A percentile compares a stretch with the other conserved stretches of the same genome.
These are phyloP conservation scores for Leishmania amazonensis DNA, from an alignment of 208 protist genomes.

Conservation along the genomic window DNA sequence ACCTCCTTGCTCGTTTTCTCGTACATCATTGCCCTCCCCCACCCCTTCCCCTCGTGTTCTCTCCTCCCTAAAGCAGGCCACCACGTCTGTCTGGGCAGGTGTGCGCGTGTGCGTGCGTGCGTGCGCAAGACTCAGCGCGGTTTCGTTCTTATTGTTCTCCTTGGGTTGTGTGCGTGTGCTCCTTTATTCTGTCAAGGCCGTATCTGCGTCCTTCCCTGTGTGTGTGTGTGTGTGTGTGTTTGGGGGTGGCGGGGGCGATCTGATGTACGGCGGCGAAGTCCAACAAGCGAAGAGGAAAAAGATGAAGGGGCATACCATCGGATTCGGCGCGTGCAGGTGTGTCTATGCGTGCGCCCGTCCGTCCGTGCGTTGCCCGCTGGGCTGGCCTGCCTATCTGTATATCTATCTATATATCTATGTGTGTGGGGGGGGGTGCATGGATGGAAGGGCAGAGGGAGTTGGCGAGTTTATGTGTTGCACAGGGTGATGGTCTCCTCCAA, in stretches of 20 bases:
- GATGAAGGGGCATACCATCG: neutral
- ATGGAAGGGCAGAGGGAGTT: neutral
- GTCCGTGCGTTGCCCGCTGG: neutral
- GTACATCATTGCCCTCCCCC: neutral
- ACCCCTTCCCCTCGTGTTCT: neutral
- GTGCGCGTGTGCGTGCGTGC: neutral
- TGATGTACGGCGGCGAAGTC: neutral
- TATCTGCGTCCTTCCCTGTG: neutral
- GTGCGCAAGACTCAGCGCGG: neutral
- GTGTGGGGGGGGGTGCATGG: neutral
- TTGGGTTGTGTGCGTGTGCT: constrained; percentile 4
- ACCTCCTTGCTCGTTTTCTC: neutral
- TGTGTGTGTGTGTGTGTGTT: neutral
- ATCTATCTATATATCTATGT: neutral
- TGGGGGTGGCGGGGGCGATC: neutral
- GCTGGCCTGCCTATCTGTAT: neutral
- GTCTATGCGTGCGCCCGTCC: neutral
- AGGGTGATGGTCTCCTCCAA: neutral
- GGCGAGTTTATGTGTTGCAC: neutral
- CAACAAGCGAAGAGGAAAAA: neutral
- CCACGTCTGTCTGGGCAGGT: neutral
- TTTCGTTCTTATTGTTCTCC: constrained; percentile 3
- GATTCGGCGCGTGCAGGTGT: neutral
- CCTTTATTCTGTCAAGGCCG: neutral
- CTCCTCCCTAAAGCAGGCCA: neutral